A percentile compares a stretch with the other conserved stretches of the same genome.
phyloP scores from a whole-genome alignment of 345 rosid genomes.

The Dipteronia dyeriana region DNA sequence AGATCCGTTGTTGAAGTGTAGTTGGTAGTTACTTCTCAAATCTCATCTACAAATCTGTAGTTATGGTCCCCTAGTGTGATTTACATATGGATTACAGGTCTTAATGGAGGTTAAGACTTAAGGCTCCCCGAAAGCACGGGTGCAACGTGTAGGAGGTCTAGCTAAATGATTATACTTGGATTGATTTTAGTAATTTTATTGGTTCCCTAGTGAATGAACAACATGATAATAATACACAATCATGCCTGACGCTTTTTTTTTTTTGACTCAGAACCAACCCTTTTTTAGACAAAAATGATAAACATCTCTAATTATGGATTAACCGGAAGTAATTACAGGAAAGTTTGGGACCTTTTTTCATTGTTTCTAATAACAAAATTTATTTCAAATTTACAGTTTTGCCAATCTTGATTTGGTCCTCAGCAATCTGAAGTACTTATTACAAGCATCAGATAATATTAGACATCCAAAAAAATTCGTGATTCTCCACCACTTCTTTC shows the following conservation, averaged over 20 bases:
- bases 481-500: constrained; percentile 25
- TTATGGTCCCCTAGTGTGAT: background rate
- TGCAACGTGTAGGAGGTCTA: no score
- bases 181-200: constrained; percentile 4
- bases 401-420: no score
- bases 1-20: no score
- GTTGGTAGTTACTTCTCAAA: background rate
- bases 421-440: background rate
- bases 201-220: constrained; percentile 23
- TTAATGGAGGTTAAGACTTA: background rate
- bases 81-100: background rate
- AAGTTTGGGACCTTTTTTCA: background rate
- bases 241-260: background rate
- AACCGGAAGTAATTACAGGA: background rate
- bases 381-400: no score
- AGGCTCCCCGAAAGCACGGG: no score
- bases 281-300: background rate
- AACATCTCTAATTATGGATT: background rate
- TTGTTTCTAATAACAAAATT: no score
- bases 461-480: constrained; percentile 17
- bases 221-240: constrained; percentile 12
- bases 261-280: background rate
- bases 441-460: constrained; percentile 8
- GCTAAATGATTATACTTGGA: background rate
- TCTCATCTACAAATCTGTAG: background rate